Evolutionary conservation across 1,139 yeast species (phyloP).

Genomic region (Kodamaea ohmeri): DNA sequence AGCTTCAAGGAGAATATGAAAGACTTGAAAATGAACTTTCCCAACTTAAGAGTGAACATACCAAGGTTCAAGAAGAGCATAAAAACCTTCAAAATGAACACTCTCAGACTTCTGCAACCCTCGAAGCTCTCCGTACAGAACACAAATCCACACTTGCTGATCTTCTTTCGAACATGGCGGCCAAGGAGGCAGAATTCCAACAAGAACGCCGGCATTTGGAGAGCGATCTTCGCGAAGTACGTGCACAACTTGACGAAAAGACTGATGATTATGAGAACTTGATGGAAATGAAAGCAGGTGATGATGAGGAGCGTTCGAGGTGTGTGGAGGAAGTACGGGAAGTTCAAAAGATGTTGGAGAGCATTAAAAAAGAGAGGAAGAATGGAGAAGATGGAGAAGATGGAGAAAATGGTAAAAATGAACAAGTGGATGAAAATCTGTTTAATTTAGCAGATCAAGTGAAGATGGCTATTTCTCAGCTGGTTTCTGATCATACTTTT

Average conservation of each 20-base stretch:
- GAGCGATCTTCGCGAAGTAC: slow-evolving; percentile 47
- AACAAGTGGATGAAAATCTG: too few relatives aligned
- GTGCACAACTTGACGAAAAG: slow-evolving; percentile 29
- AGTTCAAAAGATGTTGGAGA: background rate
- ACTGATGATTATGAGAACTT: slow-evolving; percentile 55
- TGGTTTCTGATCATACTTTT: background rate
- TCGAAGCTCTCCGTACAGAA: background rate
- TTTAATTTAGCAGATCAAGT: too few relatives aligned
- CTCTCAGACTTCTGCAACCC: too few relatives aligned
- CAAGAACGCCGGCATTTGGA: slow-evolving; percentile 51
- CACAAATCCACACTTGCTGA: slow-evolving; percentile 28
- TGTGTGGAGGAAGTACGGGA: background rate
- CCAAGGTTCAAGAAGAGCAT: background rate
- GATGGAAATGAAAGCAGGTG: slow-evolving; percentile 33
- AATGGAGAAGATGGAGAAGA: too few relatives aligned
- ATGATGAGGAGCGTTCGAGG: background rate
- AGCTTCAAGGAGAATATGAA: background rate
- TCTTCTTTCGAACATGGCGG: slow-evolving; percentile 61
- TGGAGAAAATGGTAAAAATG: background rate
- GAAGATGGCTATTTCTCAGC: too few relatives aligned
- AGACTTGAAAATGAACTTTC: background rate
- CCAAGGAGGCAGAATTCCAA: slow-evolving; percentile 58
- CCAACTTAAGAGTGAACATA: too few relatives aligned
- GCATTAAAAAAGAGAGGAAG: background rate
- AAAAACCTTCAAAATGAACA: background rate